Conservation (phyloP, 2,329 filamentous ascomycete genomes). For the Clonostachys chloroleuca region DNA sequence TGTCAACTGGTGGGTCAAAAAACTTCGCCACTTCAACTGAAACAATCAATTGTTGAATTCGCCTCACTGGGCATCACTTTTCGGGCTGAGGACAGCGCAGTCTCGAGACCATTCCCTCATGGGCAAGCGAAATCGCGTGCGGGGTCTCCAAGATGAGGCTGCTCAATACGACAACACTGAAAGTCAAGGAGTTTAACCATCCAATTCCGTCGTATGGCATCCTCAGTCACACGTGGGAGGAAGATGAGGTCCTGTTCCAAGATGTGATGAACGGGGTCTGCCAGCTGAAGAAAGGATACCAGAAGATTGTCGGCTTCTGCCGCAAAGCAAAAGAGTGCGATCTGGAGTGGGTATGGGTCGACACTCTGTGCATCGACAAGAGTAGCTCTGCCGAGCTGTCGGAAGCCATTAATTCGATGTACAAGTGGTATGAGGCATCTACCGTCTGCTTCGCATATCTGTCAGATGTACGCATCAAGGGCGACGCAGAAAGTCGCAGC, state of each 20-base stretch:
- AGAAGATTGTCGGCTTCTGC: slow-evolving; percentile 5
- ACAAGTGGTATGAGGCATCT: slow-evolving; percentile 12
- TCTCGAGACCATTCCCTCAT: too few relatives aligned
- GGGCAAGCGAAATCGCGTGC: too few relatives aligned
- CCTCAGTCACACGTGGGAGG: slow-evolving; percentile 20
- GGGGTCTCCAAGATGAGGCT: not conserved
- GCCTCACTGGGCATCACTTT: too few relatives aligned
- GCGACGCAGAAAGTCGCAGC: slow-evolving; percentile 3
- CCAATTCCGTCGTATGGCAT: slow-evolving; percentile 14
- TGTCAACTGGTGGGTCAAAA: too few relatives aligned
- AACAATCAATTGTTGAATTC: too few relatives aligned
- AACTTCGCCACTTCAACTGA: too few relatives aligned
- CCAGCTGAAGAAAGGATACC: slow-evolving; percentile 2
- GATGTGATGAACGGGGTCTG: slow-evolving; percentile 8
- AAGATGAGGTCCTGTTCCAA: slow-evolving; percentile 16
- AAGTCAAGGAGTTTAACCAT: slow-evolving; percentile 4
- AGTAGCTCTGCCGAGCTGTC: slow-evolving; percentile 13
- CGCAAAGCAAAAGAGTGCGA: slow-evolving; percentile 7
- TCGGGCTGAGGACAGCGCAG: too few relatives aligned
- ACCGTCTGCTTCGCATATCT: slow-evolving; percentile 17
- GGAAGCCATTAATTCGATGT: slow-evolving; percentile 20
- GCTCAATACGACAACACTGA: not conserved
- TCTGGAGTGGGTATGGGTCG: slow-evolving; percentile 12
- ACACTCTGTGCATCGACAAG: slow-evolving; percentile 19
- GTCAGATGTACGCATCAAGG: slow-evolving; percentile 6